Evolutionary conservation across 23 red algal genomes (phyloP).

Genomic region (Cyanidiococcus yangmingshanensis): DNA sequence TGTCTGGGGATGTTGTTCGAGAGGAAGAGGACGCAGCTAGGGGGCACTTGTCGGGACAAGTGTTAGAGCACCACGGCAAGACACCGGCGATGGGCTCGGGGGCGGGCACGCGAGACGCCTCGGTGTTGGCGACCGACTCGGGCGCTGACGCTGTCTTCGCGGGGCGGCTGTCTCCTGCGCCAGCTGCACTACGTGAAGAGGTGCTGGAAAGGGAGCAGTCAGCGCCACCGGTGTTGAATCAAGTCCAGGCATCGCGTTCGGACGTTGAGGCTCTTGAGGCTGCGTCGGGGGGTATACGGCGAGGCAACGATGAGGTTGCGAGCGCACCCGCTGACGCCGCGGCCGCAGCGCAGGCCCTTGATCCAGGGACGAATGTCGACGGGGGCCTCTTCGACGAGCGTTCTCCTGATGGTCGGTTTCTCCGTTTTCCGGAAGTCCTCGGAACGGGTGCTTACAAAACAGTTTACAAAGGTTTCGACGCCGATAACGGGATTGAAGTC

Average conservation of each 20-base stretch:
- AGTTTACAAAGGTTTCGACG: constrained; percentile 98
- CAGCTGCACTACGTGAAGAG: too few relatives aligned
- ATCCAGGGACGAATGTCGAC: background rate
- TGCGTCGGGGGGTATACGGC: background rate
- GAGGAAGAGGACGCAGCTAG: too few relatives aligned
- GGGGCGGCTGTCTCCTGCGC: too few relatives aligned
- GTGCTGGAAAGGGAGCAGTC: background rate
- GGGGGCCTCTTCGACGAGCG: background rate
- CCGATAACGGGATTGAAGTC: constrained; percentile 78
- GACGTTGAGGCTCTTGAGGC: background rate
- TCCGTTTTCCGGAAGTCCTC: constrained; percentile 26
- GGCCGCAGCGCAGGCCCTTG: background rate
- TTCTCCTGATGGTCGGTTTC: background rate
- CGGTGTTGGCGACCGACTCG: too few relatives aligned
- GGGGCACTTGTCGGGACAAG: too few relatives aligned
- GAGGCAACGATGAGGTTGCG: background rate
- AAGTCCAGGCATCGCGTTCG: background rate
- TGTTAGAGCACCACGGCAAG: too few relatives aligned
- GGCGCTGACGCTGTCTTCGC: too few relatives aligned
- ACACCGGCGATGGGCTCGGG: too few relatives aligned
- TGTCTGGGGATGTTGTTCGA: too few relatives aligned
- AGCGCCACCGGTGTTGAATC: background rate
- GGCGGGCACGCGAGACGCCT: too few relatives aligned
- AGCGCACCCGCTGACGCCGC: background rate
- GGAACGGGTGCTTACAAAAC: constrained; percentile 91